A percentile compares a stretch with the other conserved stretches of the same genome.
phyloP scores from a whole-genome alignment of 2,329 filamentous ascomycete genomes.

The Colletotrichum sp. region DNA sequence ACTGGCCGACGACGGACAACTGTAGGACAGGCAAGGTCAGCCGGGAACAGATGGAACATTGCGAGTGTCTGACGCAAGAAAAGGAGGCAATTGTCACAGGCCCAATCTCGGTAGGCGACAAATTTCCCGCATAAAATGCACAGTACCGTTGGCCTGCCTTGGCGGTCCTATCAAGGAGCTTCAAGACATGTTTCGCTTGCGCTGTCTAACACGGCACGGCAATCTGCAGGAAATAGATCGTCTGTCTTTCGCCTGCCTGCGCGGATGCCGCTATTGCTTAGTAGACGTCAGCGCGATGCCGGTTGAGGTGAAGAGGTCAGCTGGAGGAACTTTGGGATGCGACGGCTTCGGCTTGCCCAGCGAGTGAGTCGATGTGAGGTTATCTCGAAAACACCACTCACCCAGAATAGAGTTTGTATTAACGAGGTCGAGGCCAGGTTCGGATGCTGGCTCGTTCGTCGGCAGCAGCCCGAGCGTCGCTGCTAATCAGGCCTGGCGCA shows the following conservation, averaged over 20 bases:
- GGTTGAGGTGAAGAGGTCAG: background rate
- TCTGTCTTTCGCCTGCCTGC: background rate
- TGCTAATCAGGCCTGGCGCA: background rate
- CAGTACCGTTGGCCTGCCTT: constrained; percentile 9
- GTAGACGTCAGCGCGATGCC: background rate
- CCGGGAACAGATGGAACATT: background rate
- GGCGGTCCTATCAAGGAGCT: constrained; percentile 21
- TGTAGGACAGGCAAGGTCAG: constrained; percentile 5
- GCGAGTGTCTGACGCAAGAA: background rate
- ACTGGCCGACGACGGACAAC: background rate
- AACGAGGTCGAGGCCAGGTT: background rate
- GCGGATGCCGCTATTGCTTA: background rate
- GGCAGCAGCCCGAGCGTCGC: background rate
- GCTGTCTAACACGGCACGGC: constrained; percentile 7
- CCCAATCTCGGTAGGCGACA: constrained; percentile 18
- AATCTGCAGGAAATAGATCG: constrained; percentile 16
- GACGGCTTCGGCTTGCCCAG: background rate
- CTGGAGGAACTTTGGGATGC: background rate
- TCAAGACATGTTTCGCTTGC: constrained; percentile 22
- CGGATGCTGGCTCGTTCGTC: background rate
- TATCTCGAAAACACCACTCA: background rate
- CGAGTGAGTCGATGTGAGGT: background rate
- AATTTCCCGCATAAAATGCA: constrained; percentile 22
- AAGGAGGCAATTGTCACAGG: constrained; percentile 1
- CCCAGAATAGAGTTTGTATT: background rate